These are phyloP conservation scores for Amanita molliuscula DNA, from an alignment of 768 basidiomycete species.

Conservation along the genomic window DNA sequence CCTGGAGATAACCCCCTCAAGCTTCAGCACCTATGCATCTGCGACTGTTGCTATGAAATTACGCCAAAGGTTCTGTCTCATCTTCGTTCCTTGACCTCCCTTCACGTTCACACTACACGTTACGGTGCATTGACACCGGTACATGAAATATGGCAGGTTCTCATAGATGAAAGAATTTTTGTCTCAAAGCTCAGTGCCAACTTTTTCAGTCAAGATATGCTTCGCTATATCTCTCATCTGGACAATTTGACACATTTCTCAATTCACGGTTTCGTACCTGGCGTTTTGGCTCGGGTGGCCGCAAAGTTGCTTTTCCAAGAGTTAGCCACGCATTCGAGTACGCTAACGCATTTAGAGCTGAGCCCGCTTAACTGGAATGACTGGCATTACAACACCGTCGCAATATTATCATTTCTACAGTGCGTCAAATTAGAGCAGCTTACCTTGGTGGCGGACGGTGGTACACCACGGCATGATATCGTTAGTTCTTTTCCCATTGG, in stretches of 20 bases:
- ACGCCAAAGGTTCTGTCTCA: background rate
- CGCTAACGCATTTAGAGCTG: background rate
- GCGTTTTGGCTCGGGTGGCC: background rate
- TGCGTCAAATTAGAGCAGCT: background rate
- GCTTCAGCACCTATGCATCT: background rate
- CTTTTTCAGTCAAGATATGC: background rate
- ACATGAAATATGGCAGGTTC: background rate
- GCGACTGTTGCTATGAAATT: background rate
- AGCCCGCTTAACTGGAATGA: background rate
- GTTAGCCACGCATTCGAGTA: background rate
- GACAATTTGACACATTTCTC: background rate
- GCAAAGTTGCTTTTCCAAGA: background rate
- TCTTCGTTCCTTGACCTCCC: background rate
- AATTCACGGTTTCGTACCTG: background rate
- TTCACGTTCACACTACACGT: background rate
- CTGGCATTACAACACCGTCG: background rate
- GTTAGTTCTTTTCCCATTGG: background rate
- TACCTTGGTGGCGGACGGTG: background rate
- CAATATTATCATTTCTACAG: background rate
- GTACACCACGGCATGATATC: background rate
- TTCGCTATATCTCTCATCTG: background rate
- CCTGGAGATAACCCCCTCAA: background rate
- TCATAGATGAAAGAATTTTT: background rate
- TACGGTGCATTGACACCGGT: background rate
- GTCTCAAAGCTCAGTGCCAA: background rate